phyloP scores from a whole-genome alignment of 371 early-diverging fungal genomes.

The Batkoa obscura region DNA sequence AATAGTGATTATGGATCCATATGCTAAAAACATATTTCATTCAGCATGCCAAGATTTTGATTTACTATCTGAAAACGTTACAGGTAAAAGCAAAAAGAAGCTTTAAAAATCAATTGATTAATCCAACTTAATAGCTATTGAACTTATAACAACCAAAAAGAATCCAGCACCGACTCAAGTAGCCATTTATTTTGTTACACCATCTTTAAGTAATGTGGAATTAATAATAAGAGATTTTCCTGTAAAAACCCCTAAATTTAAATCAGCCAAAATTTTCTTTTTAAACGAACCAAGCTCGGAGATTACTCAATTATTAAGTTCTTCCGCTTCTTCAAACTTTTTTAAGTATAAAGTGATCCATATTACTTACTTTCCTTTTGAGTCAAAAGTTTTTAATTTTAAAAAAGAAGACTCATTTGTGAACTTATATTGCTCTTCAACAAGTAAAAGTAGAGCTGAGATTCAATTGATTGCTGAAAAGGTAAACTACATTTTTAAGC shows the following conservation, averaged over 20 bases:
- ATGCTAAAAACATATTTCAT: constrained; percentile 64
- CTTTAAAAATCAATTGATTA: constrained; percentile 35
- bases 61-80: constrained; percentile 84
- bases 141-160: constrained; percentile 73
- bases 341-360: neutral
- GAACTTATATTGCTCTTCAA: constrained; percentile 27
- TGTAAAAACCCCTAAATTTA: constrained; percentile 37
- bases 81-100: constrained; percentile 24
- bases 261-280: constrained; percentile 63
- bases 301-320: constrained; percentile 4
- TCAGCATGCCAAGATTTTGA: constrained; percentile 80
- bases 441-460: constrained; percentile 27
- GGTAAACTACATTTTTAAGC: constrained; percentile 13
- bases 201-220: constrained; percentile 26
- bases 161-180: constrained; percentile 16
- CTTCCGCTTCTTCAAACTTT: constrained; percentile 10
- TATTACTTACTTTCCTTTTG: constrained; percentile 30
- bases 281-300: constrained; percentile 22
- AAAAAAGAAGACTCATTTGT: constrained; percentile 45
- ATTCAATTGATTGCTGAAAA: constrained; percentile 43
- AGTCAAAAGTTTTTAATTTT: constrained; percentile 59
- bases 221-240: constrained; percentile 30
- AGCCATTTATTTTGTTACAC: constrained; percentile 8
- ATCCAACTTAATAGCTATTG: constrained; percentile 63
- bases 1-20: constrained; percentile 74